Evolutionary conservation across 2,329 filamentous ascomycete species (phyloP).

Genomic region (Diaporthe destruens): DNA sequence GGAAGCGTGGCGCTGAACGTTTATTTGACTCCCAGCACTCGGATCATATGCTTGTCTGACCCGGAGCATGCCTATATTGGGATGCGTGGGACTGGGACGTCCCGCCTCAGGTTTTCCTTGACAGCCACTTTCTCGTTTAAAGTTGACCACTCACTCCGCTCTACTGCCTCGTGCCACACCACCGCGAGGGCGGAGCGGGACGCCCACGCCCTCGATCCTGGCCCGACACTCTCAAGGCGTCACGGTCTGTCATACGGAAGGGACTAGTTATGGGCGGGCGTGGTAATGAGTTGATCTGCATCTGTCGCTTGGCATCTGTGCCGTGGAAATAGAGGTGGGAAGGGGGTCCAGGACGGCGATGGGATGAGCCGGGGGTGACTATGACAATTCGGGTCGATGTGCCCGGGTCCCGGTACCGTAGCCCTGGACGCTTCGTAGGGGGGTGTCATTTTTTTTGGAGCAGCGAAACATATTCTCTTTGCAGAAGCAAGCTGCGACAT

Average conservation of each 20-base stretch:
- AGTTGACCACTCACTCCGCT: constrained; percentile 5
- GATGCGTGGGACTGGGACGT: constrained; percentile 20
- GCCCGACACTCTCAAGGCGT: constrained; percentile 24
- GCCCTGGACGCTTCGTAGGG: constrained; percentile 6
- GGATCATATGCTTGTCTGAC: constrained; percentile 11
- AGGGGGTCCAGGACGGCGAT: neutral
- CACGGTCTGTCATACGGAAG: constrained; percentile 12
- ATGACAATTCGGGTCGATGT: constrained; percentile 5
- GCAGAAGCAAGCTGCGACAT: constrained; percentile 32
- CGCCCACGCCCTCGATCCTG: constrained; percentile 27
- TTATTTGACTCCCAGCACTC: constrained; percentile 31
- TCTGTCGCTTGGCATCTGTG: constrained; percentile 19
- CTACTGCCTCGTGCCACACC: neutral
- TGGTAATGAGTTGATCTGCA: constrained; percentile 16
- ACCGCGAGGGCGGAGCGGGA: constrained; percentile 21
- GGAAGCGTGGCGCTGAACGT: constrained; percentile 1
- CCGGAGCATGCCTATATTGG: neutral
- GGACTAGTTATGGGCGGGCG: neutral
- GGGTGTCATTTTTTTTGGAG: constrained; percentile 11
- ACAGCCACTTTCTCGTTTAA: constrained; percentile 28
- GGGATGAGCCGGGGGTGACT: constrained; percentile 16
- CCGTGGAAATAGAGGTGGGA: neutral
- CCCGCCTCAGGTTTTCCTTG: neutral
- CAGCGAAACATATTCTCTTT: constrained; percentile 3
- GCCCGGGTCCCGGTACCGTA: constrained; percentile 15